These are phyloP conservation scores for Corylus heterophylla DNA, from an alignment of 306 rosid species.

Conservation along the genomic window DNA sequence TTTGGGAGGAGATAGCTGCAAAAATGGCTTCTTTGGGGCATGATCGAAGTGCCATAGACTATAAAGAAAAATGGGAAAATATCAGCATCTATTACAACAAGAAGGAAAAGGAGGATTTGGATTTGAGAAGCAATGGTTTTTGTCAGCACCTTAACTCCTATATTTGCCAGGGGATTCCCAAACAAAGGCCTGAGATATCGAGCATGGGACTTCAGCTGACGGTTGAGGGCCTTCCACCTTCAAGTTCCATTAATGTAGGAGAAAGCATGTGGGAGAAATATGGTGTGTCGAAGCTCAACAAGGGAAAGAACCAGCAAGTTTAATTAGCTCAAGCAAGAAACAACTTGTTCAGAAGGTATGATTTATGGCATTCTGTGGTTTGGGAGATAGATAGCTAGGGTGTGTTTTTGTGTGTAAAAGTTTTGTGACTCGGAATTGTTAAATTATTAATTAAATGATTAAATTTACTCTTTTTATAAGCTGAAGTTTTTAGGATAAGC, in stretches of 20 bases:
- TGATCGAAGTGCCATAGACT: slow-evolving; percentile 39
- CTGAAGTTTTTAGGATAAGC: too few relatives aligned
- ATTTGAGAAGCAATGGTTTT: slow-evolving; percentile 4
- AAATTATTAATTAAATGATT: too few relatives aligned
- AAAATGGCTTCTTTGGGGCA: slow-evolving; percentile 42
- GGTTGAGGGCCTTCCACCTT: slow-evolving; percentile 47
- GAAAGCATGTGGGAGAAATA: slow-evolving; percentile 41
- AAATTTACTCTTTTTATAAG: too few relatives aligned
- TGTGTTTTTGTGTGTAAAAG: not conserved
- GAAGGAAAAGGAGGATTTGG: slow-evolving; percentile 17
- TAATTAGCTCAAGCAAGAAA: slow-evolving; percentile 4
- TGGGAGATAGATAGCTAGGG: not conserved
- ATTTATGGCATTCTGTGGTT: not conserved
- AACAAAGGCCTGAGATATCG: slow-evolving; percentile 31
- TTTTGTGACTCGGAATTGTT: not conserved
- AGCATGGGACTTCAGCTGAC: slow-evolving; percentile 58
- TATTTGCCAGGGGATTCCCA: not conserved
- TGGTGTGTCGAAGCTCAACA: slow-evolving; percentile 25
- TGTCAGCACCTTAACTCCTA: not conserved
- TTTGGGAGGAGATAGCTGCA: slow-evolving; percentile 48
- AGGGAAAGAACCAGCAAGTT: slow-evolving; percentile 17
- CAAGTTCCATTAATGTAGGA: slow-evolving; percentile 35
- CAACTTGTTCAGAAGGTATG: not conserved
- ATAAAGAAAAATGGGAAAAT: slow-evolving; percentile 51
- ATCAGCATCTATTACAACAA: slow-evolving; percentile 35